A percentile compares a stretch with the other conserved stretches of the same genome.
Evolutionary conservation across 169 alveolate species (phyloP).

Genomic region (Plasmodium reichenowi): DNA sequence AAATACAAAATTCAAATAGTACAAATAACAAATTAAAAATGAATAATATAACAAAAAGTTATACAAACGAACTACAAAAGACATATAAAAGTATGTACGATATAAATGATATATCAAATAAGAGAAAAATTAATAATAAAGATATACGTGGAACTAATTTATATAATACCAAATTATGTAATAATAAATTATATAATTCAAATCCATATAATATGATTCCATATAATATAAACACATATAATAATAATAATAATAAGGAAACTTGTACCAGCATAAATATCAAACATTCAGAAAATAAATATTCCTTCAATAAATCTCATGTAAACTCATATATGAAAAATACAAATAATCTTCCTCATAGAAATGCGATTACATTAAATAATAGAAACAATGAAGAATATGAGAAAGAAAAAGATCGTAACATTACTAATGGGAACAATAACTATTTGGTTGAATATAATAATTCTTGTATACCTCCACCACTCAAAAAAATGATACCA

Average conservation of each 20-base stretch:
- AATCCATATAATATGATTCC: not conserved
- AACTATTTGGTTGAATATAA: too few species aligned
- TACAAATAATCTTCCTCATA: too few species aligned
- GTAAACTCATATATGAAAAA: too few species aligned
- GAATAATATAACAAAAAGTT: slow-evolving; percentile 6
- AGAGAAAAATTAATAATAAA: not conserved
- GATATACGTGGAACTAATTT: not conserved
- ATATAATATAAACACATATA: not conserved
- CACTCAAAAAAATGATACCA: not conserved
- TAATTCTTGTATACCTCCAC: too few species aligned
- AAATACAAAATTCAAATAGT: slow-evolving; percentile 5
- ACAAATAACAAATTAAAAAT: not conserved
- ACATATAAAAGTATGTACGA: slow-evolving; percentile 62
- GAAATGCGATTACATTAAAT: too few species aligned
- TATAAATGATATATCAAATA: slow-evolving; percentile 24
- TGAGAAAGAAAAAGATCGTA: too few species aligned
- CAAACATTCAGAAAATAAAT: too few species aligned
- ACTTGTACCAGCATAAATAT: too few species aligned
- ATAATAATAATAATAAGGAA: not conserved
- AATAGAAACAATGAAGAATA: too few species aligned
- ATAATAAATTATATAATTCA: not conserved
- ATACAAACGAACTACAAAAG: slow-evolving; percentile 50
- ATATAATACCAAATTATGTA: not conserved
- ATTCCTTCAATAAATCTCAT: too few species aligned
- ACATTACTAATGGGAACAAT: too few species aligned